phyloP scores from a whole-genome alignment of 2,329 filamentous ascomycete species.

The Paraphaeosphaeria sporulosa region DNA sequence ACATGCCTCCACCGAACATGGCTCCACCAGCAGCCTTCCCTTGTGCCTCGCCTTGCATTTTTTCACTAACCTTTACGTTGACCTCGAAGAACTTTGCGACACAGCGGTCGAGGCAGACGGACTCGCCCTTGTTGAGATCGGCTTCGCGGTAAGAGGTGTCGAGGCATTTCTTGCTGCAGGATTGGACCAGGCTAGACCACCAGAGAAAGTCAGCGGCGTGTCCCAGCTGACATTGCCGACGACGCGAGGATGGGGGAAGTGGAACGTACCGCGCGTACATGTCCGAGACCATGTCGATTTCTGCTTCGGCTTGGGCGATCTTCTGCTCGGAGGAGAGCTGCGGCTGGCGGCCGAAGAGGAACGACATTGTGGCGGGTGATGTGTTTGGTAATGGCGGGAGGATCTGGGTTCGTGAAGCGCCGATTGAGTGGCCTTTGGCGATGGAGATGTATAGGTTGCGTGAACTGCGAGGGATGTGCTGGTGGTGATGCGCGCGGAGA shows the following conservation, averaged over 20 bases:
- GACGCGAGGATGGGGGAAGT: not conserved
- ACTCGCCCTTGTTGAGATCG: constrained; percentile 98
- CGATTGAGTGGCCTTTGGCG: not conserved
- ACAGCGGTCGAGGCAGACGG: constrained; percentile 96
- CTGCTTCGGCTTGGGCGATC: constrained; percentile 93
- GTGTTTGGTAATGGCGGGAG: not conserved
- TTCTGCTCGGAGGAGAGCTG: constrained; percentile 96
- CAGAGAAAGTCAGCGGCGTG: constrained; percentile 7
- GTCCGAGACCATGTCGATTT: constrained; percentile 96
- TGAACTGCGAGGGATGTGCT: not conserved
- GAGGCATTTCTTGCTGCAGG: constrained; percentile 93
- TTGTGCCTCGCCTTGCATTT: constrained; percentile 89
- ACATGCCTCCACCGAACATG: constrained; percentile 40
- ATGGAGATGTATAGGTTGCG: not conserved
- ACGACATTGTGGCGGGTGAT: constrained; percentile 39
- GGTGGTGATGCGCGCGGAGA: constrained; percentile 3
- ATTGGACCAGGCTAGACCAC: constrained; percentile 74
- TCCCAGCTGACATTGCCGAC: constrained; percentile 1
- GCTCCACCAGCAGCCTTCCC: constrained; percentile 53
- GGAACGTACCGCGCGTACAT: constrained; percentile 90
- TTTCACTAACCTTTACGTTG: constrained; percentile 96
- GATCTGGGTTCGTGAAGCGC: not conserved
- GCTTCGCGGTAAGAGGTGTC: constrained; percentile 91
- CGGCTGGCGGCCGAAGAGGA: constrained; percentile 67
- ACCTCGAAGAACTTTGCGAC: constrained; percentile 98